A percentile compares a stretch with the other conserved stretches of the same genome.
Conservation (phyloP, 2,329 filamentous ascomycete genomes). For the Rasamsonia emersonii region DNA sequence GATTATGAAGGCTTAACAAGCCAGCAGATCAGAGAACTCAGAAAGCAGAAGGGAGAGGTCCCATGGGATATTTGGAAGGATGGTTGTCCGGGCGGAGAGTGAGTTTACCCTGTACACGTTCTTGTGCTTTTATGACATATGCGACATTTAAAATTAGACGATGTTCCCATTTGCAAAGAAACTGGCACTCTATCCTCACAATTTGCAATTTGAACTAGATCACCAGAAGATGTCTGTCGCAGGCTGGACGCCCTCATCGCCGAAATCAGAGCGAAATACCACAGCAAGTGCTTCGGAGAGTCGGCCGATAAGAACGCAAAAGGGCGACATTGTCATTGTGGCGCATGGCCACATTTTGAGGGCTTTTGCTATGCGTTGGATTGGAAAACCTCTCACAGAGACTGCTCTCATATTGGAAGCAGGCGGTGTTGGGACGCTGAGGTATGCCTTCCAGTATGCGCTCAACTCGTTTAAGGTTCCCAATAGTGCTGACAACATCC, state of each 20-base stretch:
- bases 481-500: constrained; percentile 1
- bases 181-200: no score
- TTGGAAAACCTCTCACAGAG: constrained; percentile 61
- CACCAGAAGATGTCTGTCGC: constrained; percentile 61
- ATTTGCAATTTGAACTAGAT: constrained; percentile 36
- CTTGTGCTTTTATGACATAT: no score
- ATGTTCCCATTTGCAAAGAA: no score
- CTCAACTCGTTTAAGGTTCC: background rate
- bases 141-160: no score
- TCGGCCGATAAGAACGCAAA: constrained; percentile 38
- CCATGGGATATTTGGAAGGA: constrained; percentile 86
- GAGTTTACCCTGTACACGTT: constrained; percentile 25
- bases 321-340: constrained; percentile 65
- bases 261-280: constrained; percentile 62
- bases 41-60: constrained; percentile 48
- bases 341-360: constrained; percentile 86
- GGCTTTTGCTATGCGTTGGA: constrained; percentile 82
- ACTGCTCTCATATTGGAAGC: constrained; percentile 79
- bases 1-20: constrained; percentile 76
- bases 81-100: constrained; percentile 79
- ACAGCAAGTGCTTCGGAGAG: constrained; percentile 53
- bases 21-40: constrained; percentile 54
- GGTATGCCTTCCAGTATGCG: constrained; percentile 38
- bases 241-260: constrained; percentile 68
- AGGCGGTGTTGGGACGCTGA: constrained; percentile 73